phyloP scores from a whole-genome alignment of 768 basidiomycete species.

The Macrolepiota albuminosa region DNA sequence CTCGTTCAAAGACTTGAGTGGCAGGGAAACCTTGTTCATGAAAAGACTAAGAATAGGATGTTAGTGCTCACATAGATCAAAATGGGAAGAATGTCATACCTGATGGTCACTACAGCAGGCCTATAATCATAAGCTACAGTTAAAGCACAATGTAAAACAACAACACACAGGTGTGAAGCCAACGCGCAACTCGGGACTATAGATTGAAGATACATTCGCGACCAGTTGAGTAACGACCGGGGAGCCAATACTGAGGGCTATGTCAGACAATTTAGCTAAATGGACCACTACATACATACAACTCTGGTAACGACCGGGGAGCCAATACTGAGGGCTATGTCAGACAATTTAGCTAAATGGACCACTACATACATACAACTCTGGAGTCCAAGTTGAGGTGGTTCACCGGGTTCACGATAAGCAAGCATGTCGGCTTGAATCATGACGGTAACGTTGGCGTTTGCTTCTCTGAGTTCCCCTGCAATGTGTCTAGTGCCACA shows the following conservation, averaged over 20 bases:
- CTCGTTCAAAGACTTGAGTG: constrained; percentile 85
- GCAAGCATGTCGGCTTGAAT: constrained; percentile 93
- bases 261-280: not conserved
- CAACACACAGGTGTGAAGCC: constrained; percentile 56
- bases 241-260: constrained; percentile 61
- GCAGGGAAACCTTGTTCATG: constrained; percentile 80
- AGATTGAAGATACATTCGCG: constrained; percentile 68
- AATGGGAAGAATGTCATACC: constrained; percentile 26
- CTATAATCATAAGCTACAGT: constrained; percentile 20
- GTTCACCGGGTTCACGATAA: constrained; percentile 75
- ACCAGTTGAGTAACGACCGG: constrained; percentile 74
- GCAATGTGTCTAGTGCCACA: not conserved
- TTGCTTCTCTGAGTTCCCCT: constrained; percentile 55
- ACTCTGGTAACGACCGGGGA: constrained; percentile 70
- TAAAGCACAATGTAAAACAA: not conserved
- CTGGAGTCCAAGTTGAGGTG: constrained; percentile 77
- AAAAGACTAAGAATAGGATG: constrained; percentile 51
- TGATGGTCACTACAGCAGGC: constrained; percentile 94
- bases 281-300: constrained; percentile 34
- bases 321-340: constrained; percentile 53
- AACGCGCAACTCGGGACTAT: constrained; percentile 74
- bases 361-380: constrained; percentile 37
- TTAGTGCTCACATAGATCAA: not conserved
- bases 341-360: not conserved
- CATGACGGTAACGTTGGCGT: constrained; percentile 74